phyloP scores from a whole-genome alignment of 768 basidiomycete genomes.

The Boletus coccyginus region DNA sequence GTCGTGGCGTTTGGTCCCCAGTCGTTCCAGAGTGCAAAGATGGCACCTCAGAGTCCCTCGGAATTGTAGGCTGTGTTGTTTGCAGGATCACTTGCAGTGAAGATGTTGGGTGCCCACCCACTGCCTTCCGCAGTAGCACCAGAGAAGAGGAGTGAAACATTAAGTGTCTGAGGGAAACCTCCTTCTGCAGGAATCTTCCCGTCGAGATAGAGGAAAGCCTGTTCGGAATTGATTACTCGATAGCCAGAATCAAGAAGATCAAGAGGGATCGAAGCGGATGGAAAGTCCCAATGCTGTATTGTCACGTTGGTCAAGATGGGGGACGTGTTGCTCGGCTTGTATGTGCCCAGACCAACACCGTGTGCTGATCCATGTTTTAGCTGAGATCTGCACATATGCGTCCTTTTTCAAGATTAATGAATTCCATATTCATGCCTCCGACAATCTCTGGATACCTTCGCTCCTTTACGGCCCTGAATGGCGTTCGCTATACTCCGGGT shows the following conservation, averaged over 20 bases:
- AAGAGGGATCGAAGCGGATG: constrained; percentile 32
- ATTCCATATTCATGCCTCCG: constrained; percentile 43
- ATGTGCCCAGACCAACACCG: constrained; percentile 35
- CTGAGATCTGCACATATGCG: constrained; percentile 42
- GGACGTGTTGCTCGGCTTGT: constrained; percentile 36
- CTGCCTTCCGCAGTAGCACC: constrained; percentile 26
- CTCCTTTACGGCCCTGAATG: constrained; percentile 38
- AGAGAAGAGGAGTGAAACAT: constrained; percentile 30
- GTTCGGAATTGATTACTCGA: constrained; percentile 36
- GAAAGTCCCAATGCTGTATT: constrained; percentile 45
- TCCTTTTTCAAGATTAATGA: constrained; percentile 47
- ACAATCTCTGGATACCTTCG: constrained; percentile 42
- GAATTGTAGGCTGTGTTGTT: constrained; percentile 33
- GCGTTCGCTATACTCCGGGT: constrained; percentile 40
- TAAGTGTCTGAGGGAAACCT: constrained; percentile 34
- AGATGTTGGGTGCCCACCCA: constrained; percentile 39
- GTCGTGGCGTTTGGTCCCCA: constrained; percentile 48
- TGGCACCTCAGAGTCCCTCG: constrained; percentile 31
- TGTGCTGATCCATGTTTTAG: constrained; percentile 19
- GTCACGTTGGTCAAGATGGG: constrained; percentile 40
- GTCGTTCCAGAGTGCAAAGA: constrained; percentile 42
- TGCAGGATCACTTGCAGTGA: constrained; percentile 24
- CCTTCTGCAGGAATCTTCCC: constrained; percentile 34
- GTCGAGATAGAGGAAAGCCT: constrained; percentile 36
- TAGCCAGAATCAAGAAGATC: constrained; percentile 35